Evolutionary conservation across 2,329 filamentous ascomycete genomes (phyloP).

Genomic region (Ilyonectria destructans): DNA sequence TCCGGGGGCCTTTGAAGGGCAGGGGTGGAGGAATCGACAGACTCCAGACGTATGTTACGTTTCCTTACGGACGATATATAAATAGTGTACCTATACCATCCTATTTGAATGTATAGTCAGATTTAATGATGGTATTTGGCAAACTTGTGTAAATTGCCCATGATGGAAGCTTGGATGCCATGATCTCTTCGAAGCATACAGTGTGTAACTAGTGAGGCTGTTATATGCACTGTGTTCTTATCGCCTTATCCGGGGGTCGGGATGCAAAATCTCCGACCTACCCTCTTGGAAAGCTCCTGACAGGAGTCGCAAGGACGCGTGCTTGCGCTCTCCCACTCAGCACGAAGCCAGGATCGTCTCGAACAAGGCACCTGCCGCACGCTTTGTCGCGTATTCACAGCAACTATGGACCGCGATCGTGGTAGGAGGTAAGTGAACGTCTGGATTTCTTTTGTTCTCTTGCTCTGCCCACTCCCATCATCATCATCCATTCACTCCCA

Average conservation of each 20-base stretch:
- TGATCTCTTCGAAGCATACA: background rate
- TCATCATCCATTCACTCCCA: constrained; percentile 29
- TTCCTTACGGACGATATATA: background rate
- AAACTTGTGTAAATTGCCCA: constrained; percentile 1
- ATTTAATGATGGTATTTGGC: background rate
- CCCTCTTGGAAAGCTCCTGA: constrained; percentile 31
- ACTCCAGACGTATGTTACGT: background rate
- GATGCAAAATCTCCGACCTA: constrained; percentile 44
- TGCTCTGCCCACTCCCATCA: constrained; percentile 22
- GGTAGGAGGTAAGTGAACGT: constrained; percentile 55
- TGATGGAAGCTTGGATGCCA: background rate
- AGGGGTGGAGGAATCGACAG: background rate
- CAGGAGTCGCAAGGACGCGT: constrained; percentile 43
- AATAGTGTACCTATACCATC: background rate
- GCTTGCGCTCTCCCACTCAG: constrained; percentile 37
- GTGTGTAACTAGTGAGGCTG: background rate
- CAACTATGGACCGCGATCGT: constrained; percentile 57
- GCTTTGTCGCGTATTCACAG: constrained; percentile 18
- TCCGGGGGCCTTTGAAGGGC: background rate
- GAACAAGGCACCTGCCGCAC: constrained; percentile 32
- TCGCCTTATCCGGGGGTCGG: constrained; percentile 44
- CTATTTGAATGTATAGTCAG: background rate
- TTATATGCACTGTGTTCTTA: constrained; percentile 32
- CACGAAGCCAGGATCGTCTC: constrained; percentile 18
- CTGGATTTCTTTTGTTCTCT: constrained; percentile 23